Conservation (phyloP, 768 basidiomycete genomes). For the Naganishia antarctica region DNA sequence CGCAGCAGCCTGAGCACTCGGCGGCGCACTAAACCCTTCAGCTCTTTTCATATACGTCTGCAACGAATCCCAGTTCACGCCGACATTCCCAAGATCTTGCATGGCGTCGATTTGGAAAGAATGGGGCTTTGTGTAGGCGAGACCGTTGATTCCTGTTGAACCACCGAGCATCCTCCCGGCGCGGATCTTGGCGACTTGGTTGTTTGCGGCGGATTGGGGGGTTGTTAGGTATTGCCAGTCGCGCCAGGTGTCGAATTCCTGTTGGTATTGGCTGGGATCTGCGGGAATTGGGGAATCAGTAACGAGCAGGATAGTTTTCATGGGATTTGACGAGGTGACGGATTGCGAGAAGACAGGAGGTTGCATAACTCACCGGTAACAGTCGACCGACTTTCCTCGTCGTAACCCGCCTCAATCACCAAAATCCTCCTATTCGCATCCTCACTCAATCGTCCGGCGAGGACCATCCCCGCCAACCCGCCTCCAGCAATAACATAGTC, state of each 20-base stretch:
- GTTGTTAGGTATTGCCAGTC: conserved; percentile 41
- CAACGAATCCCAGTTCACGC: conserved; percentile 38
- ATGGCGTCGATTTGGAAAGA: conserved; percentile 39
- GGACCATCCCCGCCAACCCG: conserved; percentile 54
- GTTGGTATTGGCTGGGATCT: conserved; percentile 33
- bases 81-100: conserved; percentile 36
- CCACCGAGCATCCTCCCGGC: conserved; percentile 46
- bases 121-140: conserved; percentile 42
- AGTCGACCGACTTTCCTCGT: conserved; percentile 30
- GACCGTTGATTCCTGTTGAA: conserved; percentile 46
- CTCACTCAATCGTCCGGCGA: conserved; percentile 54
- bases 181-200: conserved; percentile 27
- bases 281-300: neutral
- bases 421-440: conserved; percentile 46
- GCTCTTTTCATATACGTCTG: conserved; percentile 36
- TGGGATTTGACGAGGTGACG: no score
- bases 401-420: conserved; percentile 43
- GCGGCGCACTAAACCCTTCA: conserved; percentile 37
- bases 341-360: neutral
- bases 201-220: conserved; percentile 28
- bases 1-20: conserved; percentile 23
- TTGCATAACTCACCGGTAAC: conserved; percentile 2
- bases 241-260: conserved; percentile 35
- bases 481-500: conserved; percentile 50
- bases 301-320: neutral